phyloP scores from a whole-genome alignment of 2,329 filamentous ascomycete species.

The Aaosphaeria pasadenensis region DNA sequence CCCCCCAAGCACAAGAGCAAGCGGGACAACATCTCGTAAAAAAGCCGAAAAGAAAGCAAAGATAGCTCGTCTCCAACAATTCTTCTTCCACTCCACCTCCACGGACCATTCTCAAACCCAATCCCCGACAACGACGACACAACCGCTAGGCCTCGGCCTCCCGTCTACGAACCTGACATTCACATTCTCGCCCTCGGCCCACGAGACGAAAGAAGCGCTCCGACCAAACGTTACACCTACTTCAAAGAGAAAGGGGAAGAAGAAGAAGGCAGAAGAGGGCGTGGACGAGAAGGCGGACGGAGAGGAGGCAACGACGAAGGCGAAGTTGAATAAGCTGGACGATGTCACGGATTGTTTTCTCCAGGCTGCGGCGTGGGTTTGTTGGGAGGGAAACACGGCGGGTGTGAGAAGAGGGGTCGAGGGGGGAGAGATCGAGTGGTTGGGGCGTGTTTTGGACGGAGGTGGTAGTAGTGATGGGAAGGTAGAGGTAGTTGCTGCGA shows the following conservation, averaged over 20 bases:
- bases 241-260: conserved; percentile 4
- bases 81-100: conserved; percentile 14
- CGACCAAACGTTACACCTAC: conserved; percentile 28
- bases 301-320: neutral
- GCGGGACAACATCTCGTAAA: conserved; percentile 3
- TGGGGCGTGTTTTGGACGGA: neutral
- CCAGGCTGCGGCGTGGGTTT: conserved; percentile 73
- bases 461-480: neutral
- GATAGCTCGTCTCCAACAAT: conserved; percentile 11
- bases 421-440: neutral
- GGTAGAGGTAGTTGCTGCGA: neutral
- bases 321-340: conserved; percentile 60
- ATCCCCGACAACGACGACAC: conserved; percentile 35
- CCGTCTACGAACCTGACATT: conserved; percentile 10
- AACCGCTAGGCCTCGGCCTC: conserved; percentile 49
- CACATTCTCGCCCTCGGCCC: conserved; percentile 31
- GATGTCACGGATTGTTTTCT: conserved; percentile 78
- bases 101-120: conserved; percentile 2
- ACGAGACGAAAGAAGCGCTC: conserved; percentile 17
- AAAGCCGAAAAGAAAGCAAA: conserved; percentile 4
- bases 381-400: conserved; percentile 66
- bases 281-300: neutral
- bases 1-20: neutral
- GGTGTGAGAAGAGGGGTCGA: neutral
- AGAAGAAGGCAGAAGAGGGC: conserved; percentile 2